Evolutionary conservation across 805 yeast species (phyloP).

Genomic region (Nakazawaea pomicola): DNA sequence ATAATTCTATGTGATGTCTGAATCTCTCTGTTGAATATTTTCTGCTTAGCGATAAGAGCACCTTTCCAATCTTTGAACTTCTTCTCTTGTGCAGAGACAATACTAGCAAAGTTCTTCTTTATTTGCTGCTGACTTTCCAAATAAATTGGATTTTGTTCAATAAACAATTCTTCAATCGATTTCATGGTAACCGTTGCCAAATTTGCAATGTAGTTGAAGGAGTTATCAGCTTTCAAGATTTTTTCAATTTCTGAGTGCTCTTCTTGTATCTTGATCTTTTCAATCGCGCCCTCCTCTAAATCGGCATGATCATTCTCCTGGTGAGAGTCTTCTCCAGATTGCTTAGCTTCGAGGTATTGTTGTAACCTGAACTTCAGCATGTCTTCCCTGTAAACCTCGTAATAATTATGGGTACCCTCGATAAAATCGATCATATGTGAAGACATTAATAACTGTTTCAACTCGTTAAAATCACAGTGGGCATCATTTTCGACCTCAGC

Average conservation of each 20-base stretch:
- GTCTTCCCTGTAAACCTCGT: slow-evolving; percentile 60
- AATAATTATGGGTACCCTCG: slow-evolving; percentile 69
- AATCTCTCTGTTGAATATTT: slow-evolving; percentile 49
- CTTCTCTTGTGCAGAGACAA: slow-evolving; percentile 44
- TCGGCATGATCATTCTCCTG: slow-evolving; percentile 19
- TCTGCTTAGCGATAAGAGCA: slow-evolving; percentile 50
- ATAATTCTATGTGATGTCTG: slow-evolving; percentile 34
- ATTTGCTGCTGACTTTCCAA: slow-evolving; percentile 37
- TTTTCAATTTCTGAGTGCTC: not conserved
- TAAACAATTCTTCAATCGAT: slow-evolving; percentile 32
- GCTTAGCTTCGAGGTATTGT: slow-evolving; percentile 15
- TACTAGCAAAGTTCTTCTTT: slow-evolving; percentile 37
- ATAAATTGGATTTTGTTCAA: slow-evolving; percentile 42
- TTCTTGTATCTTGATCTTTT: slow-evolving; percentile 8
- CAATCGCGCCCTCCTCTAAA: slow-evolving; percentile 24
- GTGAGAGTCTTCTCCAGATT: slow-evolving; percentile 2
- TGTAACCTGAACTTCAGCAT: slow-evolving; percentile 46
- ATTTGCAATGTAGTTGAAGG: slow-evolving; percentile 31
- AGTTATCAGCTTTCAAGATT: slow-evolving; percentile 11
- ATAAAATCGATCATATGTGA: slow-evolving; percentile 76
- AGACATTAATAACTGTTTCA: slow-evolving; percentile 62
- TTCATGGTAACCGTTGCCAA: slow-evolving; percentile 32
- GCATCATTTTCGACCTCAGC: slow-evolving; percentile 75
- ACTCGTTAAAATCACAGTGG: slow-evolving; percentile 70
- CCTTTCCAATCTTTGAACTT: slow-evolving; percentile 61